Base-by-base conservation (phyloP, 495 filamentous ascomycete species). In the Hypoxylon rickii region DNA sequence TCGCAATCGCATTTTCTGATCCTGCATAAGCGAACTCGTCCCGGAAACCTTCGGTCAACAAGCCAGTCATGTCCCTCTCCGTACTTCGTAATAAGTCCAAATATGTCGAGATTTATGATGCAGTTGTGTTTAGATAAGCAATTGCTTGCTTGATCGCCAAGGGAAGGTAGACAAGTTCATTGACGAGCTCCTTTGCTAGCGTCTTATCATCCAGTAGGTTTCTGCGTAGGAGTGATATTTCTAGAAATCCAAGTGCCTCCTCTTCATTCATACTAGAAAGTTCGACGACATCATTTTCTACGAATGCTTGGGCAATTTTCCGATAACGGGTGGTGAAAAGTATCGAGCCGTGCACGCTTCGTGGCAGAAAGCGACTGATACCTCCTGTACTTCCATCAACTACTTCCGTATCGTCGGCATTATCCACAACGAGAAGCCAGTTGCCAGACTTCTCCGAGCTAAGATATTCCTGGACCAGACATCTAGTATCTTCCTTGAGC, bases 1-100 rank as follows among this genome's bases (percentile, higher is more conserved):
- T 72, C 1, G 77, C 79, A 0, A 85, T 70, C 3, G 83, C 71
- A 48, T 83, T 85, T 13, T 74, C 64, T 12, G 58, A 68, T 4
- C 66, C 70, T 3, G 26, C 31, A 48, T 82, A 79, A 41, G 77
- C 62, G 7, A 68, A 58, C 4, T 71, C 55, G 24, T 82, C 78
- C 4, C 71, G 66, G 44, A 82, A 86, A 3, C 82, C 79, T 60
- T 72, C 58, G 47, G 75, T 79, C 8, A 84, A 56, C 4, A 83
- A 61, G 15, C 69, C 63, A 7, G 76, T 63, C 1, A 57, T 56
- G 11, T 74, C 67, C 26, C 74, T 44, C 17, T 80, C 73, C 10
- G 72, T 70, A 0, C 73, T 70, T 15, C 66, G 58, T 0, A 82
- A 58, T 1, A 83, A 72, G 0, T 32, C 4, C 10, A 82, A 48